Evolutionary conservation across 2,329 filamentous ascomycete genomes (phyloP), one percentile per base, ranked within the genome.

Genomic region (Cryoendolithus antarcticus): DNA sequence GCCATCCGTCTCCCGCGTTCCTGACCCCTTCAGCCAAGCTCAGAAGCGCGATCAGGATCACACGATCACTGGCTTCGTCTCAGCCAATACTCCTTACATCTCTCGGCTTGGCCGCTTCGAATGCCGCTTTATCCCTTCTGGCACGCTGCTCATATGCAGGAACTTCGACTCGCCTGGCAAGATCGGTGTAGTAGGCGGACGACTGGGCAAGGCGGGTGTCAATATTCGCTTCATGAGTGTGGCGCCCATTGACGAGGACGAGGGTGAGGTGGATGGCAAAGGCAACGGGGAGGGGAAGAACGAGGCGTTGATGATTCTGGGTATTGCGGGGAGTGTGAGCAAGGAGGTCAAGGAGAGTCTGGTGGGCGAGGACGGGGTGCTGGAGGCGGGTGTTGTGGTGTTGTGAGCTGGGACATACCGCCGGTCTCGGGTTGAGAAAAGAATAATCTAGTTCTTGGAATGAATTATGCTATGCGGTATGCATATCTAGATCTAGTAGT

Each of bases 211-310:
- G 30, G 72, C 80, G 30, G 76, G 75, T 0, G 76, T 91, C 38
- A 91, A 91, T 53, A 85, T 89, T 57, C 73, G 72, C 34, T 86
- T 80, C 55, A 91, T 89, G 84, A 78, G 75, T 53, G 83, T 88
- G 1, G 71, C 72, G 35, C 70, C 71, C 6, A 56, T 82, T 45
- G 67, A 70, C 41, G 57, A 63, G 30, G 19, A 21, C 19, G 45
- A 54, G 10, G 50, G 41, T 8, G 47, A 52, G 27, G 41, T 41
- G 32, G 44, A 47, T 27, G 33, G 37, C 28, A 21, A 28, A 44
- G 44, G 27, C 41, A 21, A 62, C 58, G 21, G 63, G 59, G 56
- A 53, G 13, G 49, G 41, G 32, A 56, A 61, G 35, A 75, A 77
- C 32, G 84, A 89, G 61, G 83, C 84, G 7, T 61, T 89, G 48